A percentile compares a stretch with the other conserved stretches of the same genome.
These are phyloP conservation scores for Erythrophleum ivorense DNA, from an alignment of 331 rosid species.

Conservation along the genomic window DNA sequence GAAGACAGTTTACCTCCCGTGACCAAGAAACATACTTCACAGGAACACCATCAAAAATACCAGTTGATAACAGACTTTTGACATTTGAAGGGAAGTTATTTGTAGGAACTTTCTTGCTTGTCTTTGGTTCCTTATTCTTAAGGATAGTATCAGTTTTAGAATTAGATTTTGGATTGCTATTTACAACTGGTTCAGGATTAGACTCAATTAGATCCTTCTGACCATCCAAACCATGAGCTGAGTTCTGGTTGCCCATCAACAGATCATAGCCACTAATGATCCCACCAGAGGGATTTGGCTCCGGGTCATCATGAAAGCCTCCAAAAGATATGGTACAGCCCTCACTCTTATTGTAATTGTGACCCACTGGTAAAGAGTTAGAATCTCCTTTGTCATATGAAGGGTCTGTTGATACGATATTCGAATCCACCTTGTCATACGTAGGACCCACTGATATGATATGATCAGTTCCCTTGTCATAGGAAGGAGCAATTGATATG, in stretches of 20 bases:
- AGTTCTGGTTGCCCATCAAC: conserved; percentile 62
- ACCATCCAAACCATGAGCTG: conserved; percentile 59
- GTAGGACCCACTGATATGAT: conserved; percentile 61
- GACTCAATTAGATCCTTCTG: conserved; percentile 61
- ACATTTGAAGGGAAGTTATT: conserved; percentile 97
- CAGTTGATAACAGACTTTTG: conserved; percentile 92
- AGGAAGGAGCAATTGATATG: conserved; percentile 64
- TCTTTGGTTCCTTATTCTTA: conserved; percentile 73
- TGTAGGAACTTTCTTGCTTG: conserved; percentile 70
- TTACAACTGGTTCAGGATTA: conserved; percentile 54
- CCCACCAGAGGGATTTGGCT: conserved; percentile 65
- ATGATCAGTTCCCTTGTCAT: conserved; percentile 59
- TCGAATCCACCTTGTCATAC: conserved; percentile 64
- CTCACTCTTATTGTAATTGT: conserved; percentile 63
- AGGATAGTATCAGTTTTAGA: conserved; percentile 46
- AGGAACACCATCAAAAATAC: conserved; percentile 90
- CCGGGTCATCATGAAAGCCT: conserved; percentile 64
- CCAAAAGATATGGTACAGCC: conserved; percentile 75
- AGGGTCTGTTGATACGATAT: conserved; percentile 54
- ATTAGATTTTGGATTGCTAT: conserved; percentile 48
- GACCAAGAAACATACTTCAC: conserved; percentile 96
- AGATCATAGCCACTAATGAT: conserved; percentile 67
- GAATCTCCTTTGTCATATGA: conserved; percentile 62
- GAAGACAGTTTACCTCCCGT: conserved; percentile 67
- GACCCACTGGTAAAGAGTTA: conserved; percentile 58